Conservation (phyloP, 2,329 filamentous ascomycete genomes). For the Aulographum hederae region DNA sequence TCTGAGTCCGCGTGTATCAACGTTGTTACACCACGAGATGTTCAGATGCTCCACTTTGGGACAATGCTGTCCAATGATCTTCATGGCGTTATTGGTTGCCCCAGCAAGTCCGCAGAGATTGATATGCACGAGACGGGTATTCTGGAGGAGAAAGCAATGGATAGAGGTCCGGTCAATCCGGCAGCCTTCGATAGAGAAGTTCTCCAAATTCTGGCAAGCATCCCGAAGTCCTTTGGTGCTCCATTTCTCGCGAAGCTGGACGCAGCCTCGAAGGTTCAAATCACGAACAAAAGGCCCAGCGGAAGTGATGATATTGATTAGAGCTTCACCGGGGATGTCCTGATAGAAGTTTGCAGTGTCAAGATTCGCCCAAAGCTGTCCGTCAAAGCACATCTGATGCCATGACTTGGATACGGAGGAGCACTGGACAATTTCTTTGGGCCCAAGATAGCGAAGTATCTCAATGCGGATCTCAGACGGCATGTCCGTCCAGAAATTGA, state of each 20-base stretch:
- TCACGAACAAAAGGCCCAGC: constrained; percentile 83
- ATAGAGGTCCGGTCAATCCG: constrained; percentile 64
- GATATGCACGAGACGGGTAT: constrained; percentile 60
- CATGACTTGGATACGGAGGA: constrained; percentile 66
- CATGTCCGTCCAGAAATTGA: constrained; percentile 64
- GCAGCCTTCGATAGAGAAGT: constrained; percentile 78
- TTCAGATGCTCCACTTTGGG: constrained; percentile 70
- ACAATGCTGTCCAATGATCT: constrained; percentile 67
- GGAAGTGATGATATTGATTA: constrained; percentile 68
- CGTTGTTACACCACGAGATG: constrained; percentile 80
- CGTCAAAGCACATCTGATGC: constrained; percentile 75
- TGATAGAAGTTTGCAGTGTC: constrained; percentile 74
- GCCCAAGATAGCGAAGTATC: constrained; percentile 57
- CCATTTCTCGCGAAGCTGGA: constrained; percentile 74
- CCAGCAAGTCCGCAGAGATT: constrained; percentile 69
- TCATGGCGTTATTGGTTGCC: constrained; percentile 71
- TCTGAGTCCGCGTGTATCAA: constrained; percentile 60
- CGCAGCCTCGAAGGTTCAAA: constrained; percentile 77
- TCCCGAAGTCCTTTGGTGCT: constrained; percentile 59
- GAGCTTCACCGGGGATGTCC: constrained; percentile 65
- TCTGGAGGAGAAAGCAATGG: constrained; percentile 62
- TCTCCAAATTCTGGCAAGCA: constrained; percentile 70
- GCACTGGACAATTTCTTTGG: constrained; percentile 62
- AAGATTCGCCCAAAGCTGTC: constrained; percentile 76
- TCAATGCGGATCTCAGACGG: constrained; percentile 68